Conservation (phyloP, 257 asterid genomes). For the Solanum etuberosum region DNA sequence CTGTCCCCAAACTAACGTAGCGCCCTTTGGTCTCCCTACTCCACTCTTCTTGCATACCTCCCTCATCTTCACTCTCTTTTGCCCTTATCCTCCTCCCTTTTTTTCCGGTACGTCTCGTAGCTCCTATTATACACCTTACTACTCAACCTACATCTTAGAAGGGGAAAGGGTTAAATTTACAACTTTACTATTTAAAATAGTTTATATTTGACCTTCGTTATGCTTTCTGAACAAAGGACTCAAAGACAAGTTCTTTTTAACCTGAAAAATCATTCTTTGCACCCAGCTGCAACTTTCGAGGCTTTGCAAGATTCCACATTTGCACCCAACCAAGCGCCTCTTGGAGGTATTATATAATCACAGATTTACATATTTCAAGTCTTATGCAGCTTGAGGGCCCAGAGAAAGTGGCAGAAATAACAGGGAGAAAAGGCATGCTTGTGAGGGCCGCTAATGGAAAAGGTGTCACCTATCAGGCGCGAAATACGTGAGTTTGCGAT, state of each 20-base stretch:
- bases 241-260: background rate
- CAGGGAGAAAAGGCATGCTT: slow-evolving; percentile 96
- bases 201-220: background rate
- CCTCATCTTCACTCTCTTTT: background rate
- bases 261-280: background rate
- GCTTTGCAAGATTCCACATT: background rate
- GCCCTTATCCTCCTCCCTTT: background rate
- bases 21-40: background rate
- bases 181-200: background rate
- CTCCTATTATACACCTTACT: background rate
- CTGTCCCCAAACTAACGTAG: background rate
- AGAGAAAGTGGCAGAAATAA: slow-evolving; percentile 90
- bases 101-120: background rate
- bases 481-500: slow-evolving; percentile 79
- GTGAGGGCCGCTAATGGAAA: slow-evolving; percentile 84
- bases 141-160: background rate
- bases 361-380: background rate
- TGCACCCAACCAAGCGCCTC: background rate
- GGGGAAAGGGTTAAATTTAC: background rate
- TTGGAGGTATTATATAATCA: background rate
- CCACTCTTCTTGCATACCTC: background rate
- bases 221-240: background rate
- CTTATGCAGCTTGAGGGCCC: slow-evolving; percentile 90
- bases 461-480: slow-evolving; percentile 93
- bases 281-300: background rate